Base-by-base conservation (phyloP, 2,329 filamentous ascomycete genomes). In the Elsinoe batatas region DNA sequence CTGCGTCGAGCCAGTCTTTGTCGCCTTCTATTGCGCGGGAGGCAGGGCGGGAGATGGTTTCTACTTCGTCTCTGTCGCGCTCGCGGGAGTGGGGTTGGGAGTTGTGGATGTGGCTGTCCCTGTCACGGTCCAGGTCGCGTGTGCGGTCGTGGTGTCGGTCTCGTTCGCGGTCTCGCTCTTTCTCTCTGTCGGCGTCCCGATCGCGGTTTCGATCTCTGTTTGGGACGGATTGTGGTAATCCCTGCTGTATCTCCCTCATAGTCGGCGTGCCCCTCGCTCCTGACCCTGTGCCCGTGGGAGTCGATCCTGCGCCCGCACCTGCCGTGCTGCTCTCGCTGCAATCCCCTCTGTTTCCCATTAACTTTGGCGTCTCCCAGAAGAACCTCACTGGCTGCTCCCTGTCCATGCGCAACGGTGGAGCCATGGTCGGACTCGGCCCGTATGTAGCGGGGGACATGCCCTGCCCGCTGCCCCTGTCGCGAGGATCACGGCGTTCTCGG, bases 301-400 rank as follows among this genome's bases (percentile, higher is more conserved):
- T 18, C 40, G 40, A 13, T 20, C 44, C 26, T 20, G 44, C 44
- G 17, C 20, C 15, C 44, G 18, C 13, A 4, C 32, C 30, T 35
- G 22, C 44, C 13, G 13, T 12, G 20, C 12, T n/a, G 3, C 43
- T 11, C 3, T 30, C 20, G 26, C 22, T 35, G 33, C 33, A 33
- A 33, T 36, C 44, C n/a, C 32, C 47, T 18, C 47, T 36, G n/a
- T 26, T 33, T 6, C 47, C 47, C 47, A 51, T 51, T 18, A 36
- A n/a, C 32, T 51, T 51, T 4, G 47, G 33, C 18, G 13, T 32
- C 33, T 51, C 53, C 53, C 53, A 55, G 20, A 55, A 47, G 42
- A 55, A 55, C n/a, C 53, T 32, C 15, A 55, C 53, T n/a, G 26
- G 37, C 40, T 38, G 43, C 40, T 55, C 38, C 11, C 38, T 22